Conservation (phyloP, 2,329 filamentous ascomycete species). For the Fusarium robinianum region DNA sequence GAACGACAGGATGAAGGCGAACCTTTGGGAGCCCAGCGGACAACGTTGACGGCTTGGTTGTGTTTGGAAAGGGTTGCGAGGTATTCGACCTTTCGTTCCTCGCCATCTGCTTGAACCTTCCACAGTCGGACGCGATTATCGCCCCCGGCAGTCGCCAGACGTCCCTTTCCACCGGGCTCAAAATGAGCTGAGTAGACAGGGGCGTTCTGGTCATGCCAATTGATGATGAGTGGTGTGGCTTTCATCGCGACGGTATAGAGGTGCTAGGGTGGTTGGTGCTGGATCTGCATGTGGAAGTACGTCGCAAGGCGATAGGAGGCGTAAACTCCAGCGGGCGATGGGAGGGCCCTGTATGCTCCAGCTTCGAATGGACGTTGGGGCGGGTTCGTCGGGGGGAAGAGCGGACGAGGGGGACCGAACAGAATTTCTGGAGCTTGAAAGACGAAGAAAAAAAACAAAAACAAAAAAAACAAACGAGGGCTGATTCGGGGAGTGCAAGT, state of each 20-base stretch:
- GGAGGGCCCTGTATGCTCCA: constrained; percentile 28
- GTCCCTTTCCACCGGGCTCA: constrained; percentile 87
- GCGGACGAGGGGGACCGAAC: constrained; percentile 1
- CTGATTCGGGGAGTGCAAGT: constrained; percentile 26
- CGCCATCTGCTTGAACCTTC: constrained; percentile 83
- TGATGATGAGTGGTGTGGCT: constrained; percentile 92
- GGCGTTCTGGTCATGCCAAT: constrained; percentile 97
- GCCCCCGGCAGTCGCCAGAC: constrained; percentile 90
- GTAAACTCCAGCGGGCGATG: no score
- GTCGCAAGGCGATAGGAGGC: constrained; percentile 27
- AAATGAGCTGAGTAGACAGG: constrained; percentile 98
- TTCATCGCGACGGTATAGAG: constrained; percentile 69
- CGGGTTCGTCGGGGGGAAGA: constrained; percentile 5
- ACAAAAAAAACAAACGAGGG: constrained; percentile 11
- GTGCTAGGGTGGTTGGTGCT: constrained; percentile 33
- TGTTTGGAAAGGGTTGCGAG: constrained; percentile 90
- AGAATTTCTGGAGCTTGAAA: constrained; percentile 3
- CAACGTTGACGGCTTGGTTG: constrained; percentile 96
- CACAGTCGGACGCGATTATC: constrained; percentile 97
- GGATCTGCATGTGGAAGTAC: constrained; percentile 39
- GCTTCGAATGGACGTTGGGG: constrained; percentile 11
- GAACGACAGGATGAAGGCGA: constrained; percentile 35
- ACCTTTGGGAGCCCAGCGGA: constrained; percentile 95
- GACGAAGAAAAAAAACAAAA: constrained; percentile 7
- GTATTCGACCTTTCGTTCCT: constrained; percentile 88